Evolutionary conservation across 345 rosid genomes (phyloP).

Genomic region (Citrus sp.): DNA sequence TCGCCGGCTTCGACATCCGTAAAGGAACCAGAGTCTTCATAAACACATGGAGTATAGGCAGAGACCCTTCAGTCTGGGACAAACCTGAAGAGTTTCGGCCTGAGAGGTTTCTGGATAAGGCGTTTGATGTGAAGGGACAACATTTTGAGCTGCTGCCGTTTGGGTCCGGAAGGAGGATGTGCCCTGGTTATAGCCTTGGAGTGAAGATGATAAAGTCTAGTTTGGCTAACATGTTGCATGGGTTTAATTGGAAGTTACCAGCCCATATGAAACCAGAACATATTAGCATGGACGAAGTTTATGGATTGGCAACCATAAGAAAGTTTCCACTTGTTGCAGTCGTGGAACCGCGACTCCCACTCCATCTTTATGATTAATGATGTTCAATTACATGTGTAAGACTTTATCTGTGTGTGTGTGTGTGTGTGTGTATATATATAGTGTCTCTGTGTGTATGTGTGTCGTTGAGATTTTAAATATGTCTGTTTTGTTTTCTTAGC

Average conservation of each 20-base stretch:
- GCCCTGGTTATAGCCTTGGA: conserved; percentile 33
- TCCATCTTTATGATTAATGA: conserved; percentile 7
- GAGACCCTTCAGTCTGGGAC: conserved; percentile 25
- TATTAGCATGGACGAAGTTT: conserved; percentile 25
- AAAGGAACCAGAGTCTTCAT: conserved; percentile 20
- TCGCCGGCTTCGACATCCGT: conserved; percentile 18
- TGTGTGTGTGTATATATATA: too few relatives aligned
- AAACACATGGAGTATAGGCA: conserved; percentile 29
- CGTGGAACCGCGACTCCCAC: conserved; percentile 15
- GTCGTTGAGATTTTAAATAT: too few relatives aligned
- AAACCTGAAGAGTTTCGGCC: conserved; percentile 24
- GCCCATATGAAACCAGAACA: conserved; percentile 10
- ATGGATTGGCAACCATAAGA: conserved; percentile 23
- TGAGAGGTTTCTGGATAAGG: conserved; percentile 22
- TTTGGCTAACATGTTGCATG: conserved; percentile 29
- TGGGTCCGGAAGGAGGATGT: conserved; percentile 37
- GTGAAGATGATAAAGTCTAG: conserved; percentile 17
- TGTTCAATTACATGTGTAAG: too few relatives aligned
- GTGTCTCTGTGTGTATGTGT: too few relatives aligned
- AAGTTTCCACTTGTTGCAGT: conserved; percentile 15
- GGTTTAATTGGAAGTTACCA: conserved; percentile 27
- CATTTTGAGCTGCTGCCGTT: conserved; percentile 34
- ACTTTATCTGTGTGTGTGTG: too few relatives aligned
- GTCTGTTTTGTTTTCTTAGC: too few relatives aligned
- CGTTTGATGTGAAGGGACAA: conserved; percentile 20